phyloP scores from a whole-genome alignment of 2,329 filamentous ascomycete species.

The Fusarium ambrosium region DNA sequence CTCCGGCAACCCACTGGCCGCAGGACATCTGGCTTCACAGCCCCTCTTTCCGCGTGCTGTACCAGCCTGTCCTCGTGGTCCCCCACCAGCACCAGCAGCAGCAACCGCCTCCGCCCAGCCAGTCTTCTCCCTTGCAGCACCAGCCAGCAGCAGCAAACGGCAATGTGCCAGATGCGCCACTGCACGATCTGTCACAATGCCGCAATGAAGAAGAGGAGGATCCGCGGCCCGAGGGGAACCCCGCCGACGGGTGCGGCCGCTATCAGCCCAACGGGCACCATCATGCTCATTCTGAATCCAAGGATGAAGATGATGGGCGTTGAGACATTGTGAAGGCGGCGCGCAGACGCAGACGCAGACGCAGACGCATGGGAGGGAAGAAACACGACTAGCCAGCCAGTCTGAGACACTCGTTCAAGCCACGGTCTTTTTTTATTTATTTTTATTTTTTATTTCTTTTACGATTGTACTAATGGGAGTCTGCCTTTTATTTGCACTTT shows the following conservation, averaged over 20 bases:
- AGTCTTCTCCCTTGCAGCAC: constrained; percentile 10
- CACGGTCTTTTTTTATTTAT: not conserved
- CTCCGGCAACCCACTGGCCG: constrained; percentile 1
- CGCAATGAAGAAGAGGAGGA: not conserved
- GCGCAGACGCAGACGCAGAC: too few species aligned
- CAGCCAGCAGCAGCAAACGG: not conserved
- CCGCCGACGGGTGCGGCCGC: not conserved
- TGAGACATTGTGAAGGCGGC: not conserved
- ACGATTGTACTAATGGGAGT: not conserved
- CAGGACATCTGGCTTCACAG: constrained; percentile 38
- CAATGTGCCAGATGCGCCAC: constrained; percentile 3
- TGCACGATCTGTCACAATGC: constrained; percentile 6
- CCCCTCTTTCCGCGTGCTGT: constrained; percentile 23
- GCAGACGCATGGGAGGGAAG: not conserved
- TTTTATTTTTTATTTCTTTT: not conserved
- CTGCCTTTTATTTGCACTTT: not conserved
- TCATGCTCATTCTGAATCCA: not conserved
- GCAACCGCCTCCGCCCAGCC: not conserved
- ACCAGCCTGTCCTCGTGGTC: constrained; percentile 26
- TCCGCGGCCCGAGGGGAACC: not conserved
- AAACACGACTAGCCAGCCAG: not conserved
- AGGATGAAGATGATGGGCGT: not conserved
- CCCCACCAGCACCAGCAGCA: constrained; percentile 5
- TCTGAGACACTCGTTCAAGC: not conserved
- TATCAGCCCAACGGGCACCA: not conserved